Conservation (phyloP, 495 filamentous ascomycete species). For the Sporormia fimetaria region DNA sequence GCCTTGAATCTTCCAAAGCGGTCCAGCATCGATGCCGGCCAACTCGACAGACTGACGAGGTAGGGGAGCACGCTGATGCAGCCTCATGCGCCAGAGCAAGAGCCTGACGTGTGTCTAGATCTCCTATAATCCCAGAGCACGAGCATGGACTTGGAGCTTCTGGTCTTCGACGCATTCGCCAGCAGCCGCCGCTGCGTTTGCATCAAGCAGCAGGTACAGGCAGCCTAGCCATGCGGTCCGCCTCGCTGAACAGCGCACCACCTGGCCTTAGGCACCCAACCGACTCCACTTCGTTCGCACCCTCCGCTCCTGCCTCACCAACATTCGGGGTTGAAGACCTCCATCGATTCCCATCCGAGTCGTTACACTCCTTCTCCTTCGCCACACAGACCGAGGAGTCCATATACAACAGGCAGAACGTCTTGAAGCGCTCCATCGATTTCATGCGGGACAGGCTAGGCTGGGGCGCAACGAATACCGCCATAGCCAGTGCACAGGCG, state of each 20-base stretch:
- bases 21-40: slow-evolving; percentile 26
- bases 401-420: slow-evolving; percentile 81
- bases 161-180: slow-evolving; percentile 85
- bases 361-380: slow-evolving; percentile 96
- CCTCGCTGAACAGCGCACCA: slow-evolving; percentile 46
- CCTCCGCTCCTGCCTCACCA: slow-evolving; percentile 53
- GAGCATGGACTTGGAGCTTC: slow-evolving; percentile 55
- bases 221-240: slow-evolving; percentile 49
- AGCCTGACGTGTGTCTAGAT: slow-evolving; percentile 30
- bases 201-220: slow-evolving; percentile 1
- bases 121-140: slow-evolving; percentile 46
- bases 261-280: slow-evolving; percentile 40
- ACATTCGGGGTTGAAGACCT: slow-evolving; percentile 73
- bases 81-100: background rate
- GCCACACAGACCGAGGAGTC: slow-evolving; percentile 89
- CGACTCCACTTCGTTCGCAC: slow-evolving; percentile 39
- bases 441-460: slow-evolving; percentile 93
- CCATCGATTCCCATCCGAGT: slow-evolving; percentile 85
- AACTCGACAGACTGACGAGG: slow-evolving; percentile 22
- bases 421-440: slow-evolving; percentile 86
- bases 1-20: slow-evolving; percentile 15
- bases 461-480: slow-evolving; percentile 56
- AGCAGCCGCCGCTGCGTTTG: slow-evolving; percentile 44
- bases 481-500: slow-evolving; percentile 68
- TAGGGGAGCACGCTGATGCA: slow-evolving; percentile 1